Evolutionary conservation across 176 grass and related monocot species (phyloP).

Genomic region (Triticum aestivum): IWGSC_CS_RefSeq_v2.1 NC_057794.1:76463025-76463524

Average conservation of each 20-base stretch:
- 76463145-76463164: slow-evolving; percentile 2
- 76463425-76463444: no score
- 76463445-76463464: no score
- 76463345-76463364: neutral
- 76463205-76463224: neutral
- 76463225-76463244: neutral
- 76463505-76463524: neutral
- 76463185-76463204: neutral
- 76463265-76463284: neutral
- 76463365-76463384: neutral
- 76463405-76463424: neutral
- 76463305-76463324: neutral
- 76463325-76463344: no score
- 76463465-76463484: no score
- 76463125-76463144: neutral
- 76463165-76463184: neutral
- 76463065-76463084: neutral
- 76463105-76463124: neutral
- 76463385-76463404: neutral
- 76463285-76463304: neutral
- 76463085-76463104: neutral
- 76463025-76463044: neutral
- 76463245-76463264: neutral
- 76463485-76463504: neutral
- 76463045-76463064: neutral